phyloP scores from a whole-genome alignment of 2,329 filamentous ascomycete species.

The Diplocarpon rosae region DNA sequence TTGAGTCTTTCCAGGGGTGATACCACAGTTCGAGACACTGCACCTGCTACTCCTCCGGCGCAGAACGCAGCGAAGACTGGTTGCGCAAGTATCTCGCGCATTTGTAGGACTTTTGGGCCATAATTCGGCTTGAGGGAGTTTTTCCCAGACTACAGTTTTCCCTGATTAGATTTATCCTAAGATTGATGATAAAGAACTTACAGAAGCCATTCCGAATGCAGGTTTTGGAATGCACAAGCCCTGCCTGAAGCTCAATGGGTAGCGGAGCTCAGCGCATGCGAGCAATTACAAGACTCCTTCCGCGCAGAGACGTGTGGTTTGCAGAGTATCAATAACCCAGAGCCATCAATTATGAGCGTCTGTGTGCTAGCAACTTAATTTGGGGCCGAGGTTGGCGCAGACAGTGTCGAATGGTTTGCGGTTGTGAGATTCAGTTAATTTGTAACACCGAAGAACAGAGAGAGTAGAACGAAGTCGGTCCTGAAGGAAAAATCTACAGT shows the following conservation, averaged over 20 bases:
- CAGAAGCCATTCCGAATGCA: conserved; percentile 23
- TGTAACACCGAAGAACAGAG: not conserved
- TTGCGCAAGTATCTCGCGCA: conserved; percentile 52
- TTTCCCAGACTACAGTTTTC: conserved; percentile 15
- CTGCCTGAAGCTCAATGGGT: conserved; percentile 15
- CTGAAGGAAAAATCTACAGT: conserved; percentile 17
- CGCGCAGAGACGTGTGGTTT: conserved; percentile 11
- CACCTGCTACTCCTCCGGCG: conserved; percentile 85
- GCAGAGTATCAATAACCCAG: conserved; percentile 8
- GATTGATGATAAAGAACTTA: conserved; percentile 13
- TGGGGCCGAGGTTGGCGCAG: not conserved
- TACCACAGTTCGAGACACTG: conserved; percentile 94
- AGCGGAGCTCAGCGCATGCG: conserved; percentile 14
- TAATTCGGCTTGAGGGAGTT: conserved; percentile 24
- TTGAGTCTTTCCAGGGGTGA: conserved; percentile 93
- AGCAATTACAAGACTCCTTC: conserved; percentile 8
- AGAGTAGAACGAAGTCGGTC: no score
- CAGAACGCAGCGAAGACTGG: conserved; percentile 87
- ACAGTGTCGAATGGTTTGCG: conserved; percentile 1
- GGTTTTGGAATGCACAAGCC: conserved; percentile 10
- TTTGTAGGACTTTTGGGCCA: conserved; percentile 23
- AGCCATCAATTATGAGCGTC: conserved; percentile 10
- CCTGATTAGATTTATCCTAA: conserved; percentile 4
- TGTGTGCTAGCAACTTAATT: not conserved
- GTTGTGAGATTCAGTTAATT: conserved; percentile 10